Percentiles rank a stretch among this genome's conserved stretches.
phyloP scores from a whole-genome alignment of 768 basidiomycete species.

The Auricularia sp. region DNA sequence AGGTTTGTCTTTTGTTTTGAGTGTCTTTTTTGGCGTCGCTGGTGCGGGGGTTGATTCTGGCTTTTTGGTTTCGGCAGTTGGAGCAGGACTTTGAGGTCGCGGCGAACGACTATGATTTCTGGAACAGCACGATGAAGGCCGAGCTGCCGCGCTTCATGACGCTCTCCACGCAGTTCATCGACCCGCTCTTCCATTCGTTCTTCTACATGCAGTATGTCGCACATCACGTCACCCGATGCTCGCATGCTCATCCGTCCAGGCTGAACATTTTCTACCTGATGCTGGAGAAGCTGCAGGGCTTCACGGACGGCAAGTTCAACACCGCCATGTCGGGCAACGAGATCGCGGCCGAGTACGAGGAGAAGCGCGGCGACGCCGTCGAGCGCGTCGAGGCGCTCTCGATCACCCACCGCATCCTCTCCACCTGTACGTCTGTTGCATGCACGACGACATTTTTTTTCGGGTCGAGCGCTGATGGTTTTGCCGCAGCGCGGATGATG shows the following conservation, averaged over 20 bases:
- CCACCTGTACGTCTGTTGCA: slow-evolving; percentile 55
- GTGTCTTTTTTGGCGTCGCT: too few species aligned
- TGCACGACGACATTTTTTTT: neutral
- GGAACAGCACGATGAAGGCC: slow-evolving; percentile 80
- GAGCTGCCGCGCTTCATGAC: slow-evolving; percentile 91
- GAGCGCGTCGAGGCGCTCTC: slow-evolving; percentile 66
- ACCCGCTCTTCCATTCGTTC: slow-evolving; percentile 96
- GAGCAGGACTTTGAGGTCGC: slow-evolving; percentile 95
- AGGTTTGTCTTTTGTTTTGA: slow-evolving; percentile 41
- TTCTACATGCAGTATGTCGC: slow-evolving; percentile 99
- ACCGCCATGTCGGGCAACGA: slow-evolving; percentile 54
- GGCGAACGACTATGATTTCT: slow-evolving; percentile 86
- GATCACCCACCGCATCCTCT: slow-evolving; percentile 76
- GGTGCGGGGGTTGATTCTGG: neutral
- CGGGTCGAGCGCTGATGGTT: neutral
- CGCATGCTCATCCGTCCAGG: slow-evolving; percentile 35
- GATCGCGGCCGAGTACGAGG: slow-evolving; percentile 69
- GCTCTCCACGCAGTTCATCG: slow-evolving; percentile 81
- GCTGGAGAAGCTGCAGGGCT: slow-evolving; percentile 86
- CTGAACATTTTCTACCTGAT: slow-evolving; percentile 90
- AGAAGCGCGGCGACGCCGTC: slow-evolving; percentile 74
- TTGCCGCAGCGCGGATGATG: slow-evolving; percentile 51
- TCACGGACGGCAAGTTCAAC: slow-evolving; percentile 68
- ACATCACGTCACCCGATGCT: too few species aligned
- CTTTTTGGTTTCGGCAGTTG: slow-evolving; percentile 35